Percentiles rank a stretch among this genome's conserved stretches.
Conservation (phyloP, 345 rosid species). For the Rhizophora mangle region DNA sequence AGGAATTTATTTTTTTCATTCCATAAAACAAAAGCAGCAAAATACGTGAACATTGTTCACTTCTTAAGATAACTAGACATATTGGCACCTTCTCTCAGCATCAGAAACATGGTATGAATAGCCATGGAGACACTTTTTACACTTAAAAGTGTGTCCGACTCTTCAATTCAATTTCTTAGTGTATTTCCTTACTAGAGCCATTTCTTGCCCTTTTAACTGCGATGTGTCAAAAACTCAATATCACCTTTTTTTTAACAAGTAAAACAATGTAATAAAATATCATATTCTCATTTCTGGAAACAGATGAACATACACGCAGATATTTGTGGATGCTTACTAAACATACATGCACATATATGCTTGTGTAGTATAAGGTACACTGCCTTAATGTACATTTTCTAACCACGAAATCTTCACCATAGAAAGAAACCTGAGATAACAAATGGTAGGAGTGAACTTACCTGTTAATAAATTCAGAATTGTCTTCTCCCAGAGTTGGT, state of each 20-base stretch:
- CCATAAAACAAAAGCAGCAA: neutral
- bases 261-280: no score
- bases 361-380: no score
- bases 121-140: neutral
- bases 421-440: no score
- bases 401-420: no score
- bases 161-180: neutral
- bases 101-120: neutral
- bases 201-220: neutral
- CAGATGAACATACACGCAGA: no score
- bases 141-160: neutral
- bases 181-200: neutral
- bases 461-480: conserved; percentile 10
- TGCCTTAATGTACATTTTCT: no score
- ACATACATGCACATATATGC: no score
- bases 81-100: neutral
- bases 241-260: no score
- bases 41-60: neutral
- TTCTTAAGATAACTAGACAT: neutral
- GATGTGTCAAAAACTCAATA: neutral
- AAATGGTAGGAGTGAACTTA: neutral
- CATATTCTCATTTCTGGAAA: no score
- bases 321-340: no score
- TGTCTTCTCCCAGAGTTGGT: neutral
- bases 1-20: neutral